Base-by-base conservation (phyloP, 345 rosid species). In the Combretum micranthum region DNA sequence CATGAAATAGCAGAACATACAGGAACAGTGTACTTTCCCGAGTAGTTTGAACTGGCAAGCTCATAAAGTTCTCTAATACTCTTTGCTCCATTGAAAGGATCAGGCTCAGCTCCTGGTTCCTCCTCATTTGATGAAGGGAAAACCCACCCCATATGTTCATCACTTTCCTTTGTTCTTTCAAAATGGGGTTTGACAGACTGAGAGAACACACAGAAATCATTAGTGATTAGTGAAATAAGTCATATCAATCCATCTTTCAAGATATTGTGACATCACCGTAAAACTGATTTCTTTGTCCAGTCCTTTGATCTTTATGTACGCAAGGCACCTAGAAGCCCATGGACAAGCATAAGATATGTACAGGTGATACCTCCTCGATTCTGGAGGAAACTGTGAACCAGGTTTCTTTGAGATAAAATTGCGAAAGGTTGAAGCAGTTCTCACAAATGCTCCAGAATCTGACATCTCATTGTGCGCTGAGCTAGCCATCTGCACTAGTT, bases 321-420 rank as follows among this genome's bases (percentile, higher is more conserved):
- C 80, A 59, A 90, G 82, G 58, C 96, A 87, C 64, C 97, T 77
- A 21, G 86, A 85, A 47, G 96, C 97, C 97, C 97, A 87, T 12
- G 97, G 97, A 64, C 97, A 90, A 59, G 97, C 97, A 77, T 90
- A 87, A 2, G 96, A 90, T 62, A 92, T 66, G 50, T 92, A 92
- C 42, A 92, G 82, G 86, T 88, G 98, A 73, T 91, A 91, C 74
- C 98, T 83, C 59, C 92, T 87, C 10, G 96, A 67, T 57, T 84
- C 96, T 17, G 90, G 82, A 16, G 84, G 85, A 66, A 92, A 92
- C 42, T 65, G 86, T 15, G 96, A 81, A 25, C 75, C 72, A 0
- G 83, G 74, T 25, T 88, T 83, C 59, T 61, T 68, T 3, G 82
- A 88, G 52, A 86, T 78, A 17, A 78, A 73, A 79, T 84, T 80